Base-by-base conservation (phyloP, 1,139 yeast species). In the Candida sp. region DNA sequence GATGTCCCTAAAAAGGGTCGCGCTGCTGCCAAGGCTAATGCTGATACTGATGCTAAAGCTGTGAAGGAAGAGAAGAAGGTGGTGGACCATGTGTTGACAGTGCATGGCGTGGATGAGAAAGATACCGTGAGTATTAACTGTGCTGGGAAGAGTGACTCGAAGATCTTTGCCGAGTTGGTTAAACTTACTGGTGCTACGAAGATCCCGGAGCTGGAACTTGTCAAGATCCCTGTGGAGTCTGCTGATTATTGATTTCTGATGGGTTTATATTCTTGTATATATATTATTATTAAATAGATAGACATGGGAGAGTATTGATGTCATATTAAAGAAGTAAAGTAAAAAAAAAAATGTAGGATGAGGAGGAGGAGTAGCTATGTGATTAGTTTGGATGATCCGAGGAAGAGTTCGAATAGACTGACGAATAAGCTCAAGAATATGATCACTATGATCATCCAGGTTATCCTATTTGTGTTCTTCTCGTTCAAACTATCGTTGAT, bases 401-500 rank as follows among this genome's bases (percentile, higher is more conserved):
- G 31, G n/a, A 38, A 48, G 51, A 78, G 75, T 56, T 78, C 81
- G 58, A 78, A 76, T 40, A 75, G 51, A 60, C 81, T 77, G 44
- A 94, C 97, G 33, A 85, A 70, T 28, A 40, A 30, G 22, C 43
- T 40, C 34, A 40, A 40, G 43, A 40, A 40, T 56, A 94, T 90
- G 35, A 94, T 89, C 17, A 88, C 76, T 49, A 96, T 90, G 55
- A 94, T 87, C 83, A 94, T 88, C 85, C 93, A 87, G 0, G 98
- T 92, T 54, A 94, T 90, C 57, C 96, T 80, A 40, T 91, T 90
- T 81, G 96, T 93, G 65, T 91, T 92, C 58, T 85, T 83, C 68
- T 94, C 99, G 7, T 97, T 97, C 62, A 94, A 88, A 42, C 97
- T 90, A 63, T 96, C 98, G 37, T 94, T 91, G 56, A 96, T 86